Base-by-base conservation (phyloP, 495 filamentous ascomycete species). In the Articulospora tetracladia region DNA sequence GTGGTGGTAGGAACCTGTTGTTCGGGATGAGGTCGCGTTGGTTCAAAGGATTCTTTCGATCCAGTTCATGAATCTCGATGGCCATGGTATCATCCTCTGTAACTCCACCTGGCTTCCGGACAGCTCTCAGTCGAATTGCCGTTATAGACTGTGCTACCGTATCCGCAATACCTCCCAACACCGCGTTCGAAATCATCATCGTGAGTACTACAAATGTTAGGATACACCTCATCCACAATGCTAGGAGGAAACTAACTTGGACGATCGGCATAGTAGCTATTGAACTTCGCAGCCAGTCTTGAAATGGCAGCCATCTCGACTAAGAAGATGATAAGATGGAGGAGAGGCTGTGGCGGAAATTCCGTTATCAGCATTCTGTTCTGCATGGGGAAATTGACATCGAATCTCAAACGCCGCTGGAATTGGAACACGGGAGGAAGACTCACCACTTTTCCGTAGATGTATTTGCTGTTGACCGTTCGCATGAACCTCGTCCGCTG, bases 161-260 rank as follows among this genome's bases (percentile, higher is more conserved):
- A 76, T 99, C 94, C 70, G 94, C 92, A 54, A 96, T 86, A 62
- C 92, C 93, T 73, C 90, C 91, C 25, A 98, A 84, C 30, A 98
- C 87, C 58, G 94, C 88, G 74, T 98, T 98, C 65, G 91, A 93
- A 61, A 97, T 89, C 94, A 98, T 98, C 72, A 93, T 98, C 44
- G 94, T 98, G 61, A 98, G 80, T 36, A 98, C 91, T 90, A 74
- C 2, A 22, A 39, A 2, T 19, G 28, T 44, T 23, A 60, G 50
- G 20, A 59, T 20, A 46, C n/a, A 11, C 23, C 26, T 32, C 15
- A 6, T 20, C 17, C 15, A 12, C 0, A 10, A 20, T 53, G 47
- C 19, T 34, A 34, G n/a, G 54, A 41, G 28, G 25, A 6, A 32
- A 44, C 77, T 60, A 79, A 93, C 91, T 77, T 73, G 93, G 93